phyloP scores from a whole-genome alignment of 1,139 yeast genomes.

The Komagataea norvegica region DNA sequence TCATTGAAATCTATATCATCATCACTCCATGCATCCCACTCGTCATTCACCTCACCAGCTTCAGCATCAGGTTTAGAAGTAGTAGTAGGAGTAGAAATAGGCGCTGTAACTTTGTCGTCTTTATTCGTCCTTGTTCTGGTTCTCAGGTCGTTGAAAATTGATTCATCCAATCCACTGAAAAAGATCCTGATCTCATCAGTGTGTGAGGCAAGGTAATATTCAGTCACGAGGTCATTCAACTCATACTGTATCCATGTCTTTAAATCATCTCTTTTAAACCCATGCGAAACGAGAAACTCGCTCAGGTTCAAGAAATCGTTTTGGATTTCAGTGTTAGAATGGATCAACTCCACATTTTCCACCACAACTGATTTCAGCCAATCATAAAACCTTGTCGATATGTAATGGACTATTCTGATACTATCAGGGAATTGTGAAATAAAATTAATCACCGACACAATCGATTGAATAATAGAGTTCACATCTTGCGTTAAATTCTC shows the following conservation, averaged over 20 bases:
- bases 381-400: conserved; percentile 19
- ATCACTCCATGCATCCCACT: conserved; percentile 19
- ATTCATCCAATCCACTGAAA: neutral
- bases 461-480: conserved; percentile 12
- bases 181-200: conserved; percentile 14
- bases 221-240: conserved; percentile 17
- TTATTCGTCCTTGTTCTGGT: neutral
- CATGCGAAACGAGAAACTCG: conserved; percentile 11
- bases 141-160: conserved; percentile 1
- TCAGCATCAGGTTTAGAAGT: neutral
- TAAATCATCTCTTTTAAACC: conserved; percentile 19
- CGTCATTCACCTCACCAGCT: conserved; percentile 11
- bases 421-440: conserved; percentile 17
- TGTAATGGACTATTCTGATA: conserved; percentile 17
- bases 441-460: conserved; percentile 17
- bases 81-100: neutral
- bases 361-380: conserved; percentile 19
- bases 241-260: conserved; percentile 22
- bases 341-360: conserved; percentile 15
- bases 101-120: neutral
- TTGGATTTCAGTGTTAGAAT: conserved; percentile 9
- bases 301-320: conserved; percentile 15
- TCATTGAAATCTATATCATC: conserved; percentile 11
- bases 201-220: conserved; percentile 19
- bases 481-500: neutral